Base-by-base conservation (phyloP, 768 basidiomycete genomes). In the Saitozyma podzolica region DNA sequence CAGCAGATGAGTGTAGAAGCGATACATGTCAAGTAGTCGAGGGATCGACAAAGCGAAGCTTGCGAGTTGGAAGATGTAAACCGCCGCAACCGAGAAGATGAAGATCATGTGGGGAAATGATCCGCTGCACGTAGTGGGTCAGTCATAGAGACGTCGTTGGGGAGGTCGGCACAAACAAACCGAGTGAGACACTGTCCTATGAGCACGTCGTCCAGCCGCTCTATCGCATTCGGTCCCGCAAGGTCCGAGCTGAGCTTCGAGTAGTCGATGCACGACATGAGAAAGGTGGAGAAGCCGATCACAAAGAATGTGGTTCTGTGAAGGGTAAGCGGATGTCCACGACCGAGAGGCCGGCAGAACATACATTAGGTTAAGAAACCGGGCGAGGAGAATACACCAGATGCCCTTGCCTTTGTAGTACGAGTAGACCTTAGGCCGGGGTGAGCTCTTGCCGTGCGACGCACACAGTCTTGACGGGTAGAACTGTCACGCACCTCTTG, bases 391-490 rank as follows among this genome's bases (percentile, higher is more conserved):
- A 70, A 99, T 99, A 70, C 91, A 93, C 76, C 89, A 97, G 42
- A 97, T 89, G 1, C 96, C 96, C 77, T 96, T 96, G 29, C 94
- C 93, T 75, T 91, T 89, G 76, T 99, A 99, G 79, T 98, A 99
- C 50, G 84, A 84, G 79, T 99, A 98, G 4, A 82, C 81, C 80
- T 83, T 45, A 13, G n/a, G 29, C 29, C 2, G 5, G 16, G 40
- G 19, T 42, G 49, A 51, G 55, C 11, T 39, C n/a, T 9, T 54
- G n/a, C 42, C 17, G 14, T 8, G 42, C 7, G 40, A 51, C 20
- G 39, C 0, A 17, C 40, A 14, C 39, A 54, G 50, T n/a, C 45
- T 45, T 9, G 13, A 50, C 52, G 8, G 7, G 37, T 57, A 19
- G n/a, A 9, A 13, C 3, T 41, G 14, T 47, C 56, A 64, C 78